Percentiles rank a stretch among this genome's conserved stretches.
Evolutionary conservation across 129 eudicot species (phyloP).

Genomic region (Saussurea involucrata): DNA sequence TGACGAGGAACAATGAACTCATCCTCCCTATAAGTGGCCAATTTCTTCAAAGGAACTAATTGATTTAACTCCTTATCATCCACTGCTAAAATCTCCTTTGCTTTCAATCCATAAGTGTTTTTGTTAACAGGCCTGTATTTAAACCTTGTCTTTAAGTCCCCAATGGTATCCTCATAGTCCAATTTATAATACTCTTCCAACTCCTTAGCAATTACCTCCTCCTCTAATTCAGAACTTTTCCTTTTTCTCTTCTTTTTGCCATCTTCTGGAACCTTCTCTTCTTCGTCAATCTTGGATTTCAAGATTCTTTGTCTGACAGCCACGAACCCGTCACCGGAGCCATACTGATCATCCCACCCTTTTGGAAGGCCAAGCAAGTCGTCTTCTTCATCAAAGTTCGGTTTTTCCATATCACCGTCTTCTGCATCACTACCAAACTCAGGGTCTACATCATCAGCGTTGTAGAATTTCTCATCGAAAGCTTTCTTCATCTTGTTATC

Average conservation of each 20-base stretch:
- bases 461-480: conserved; percentile 62
- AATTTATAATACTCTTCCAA: conserved; percentile 75
- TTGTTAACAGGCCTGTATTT: conserved; percentile 68
- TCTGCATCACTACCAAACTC: conserved; percentile 65
- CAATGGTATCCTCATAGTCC: conserved; percentile 84
- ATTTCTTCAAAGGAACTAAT: conserved; percentile 66
- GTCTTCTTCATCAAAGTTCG: conserved; percentile 80
- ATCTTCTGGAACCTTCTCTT: conserved; percentile 22
- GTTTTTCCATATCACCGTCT: conserved; percentile 55
- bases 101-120: conserved; percentile 49
- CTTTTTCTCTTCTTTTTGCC: conserved; percentile 57
- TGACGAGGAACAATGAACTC: conserved; percentile 70
- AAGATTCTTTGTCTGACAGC: conserved; percentile 41
- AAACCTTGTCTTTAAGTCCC: conserved; percentile 76
- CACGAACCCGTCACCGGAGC: conserved; percentile 42
- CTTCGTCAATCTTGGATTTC: conserved; percentile 34
- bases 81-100: conserved; percentile 47
- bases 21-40: conserved; percentile 80
- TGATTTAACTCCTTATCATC: conserved; percentile 91
- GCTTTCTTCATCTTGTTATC: conserved; percentile 79
- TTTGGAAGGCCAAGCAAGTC: conserved; percentile 74
- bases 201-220: conserved; percentile 48
- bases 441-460: conserved; percentile 72
- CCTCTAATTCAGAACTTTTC: conserved; percentile 37
- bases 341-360: conserved; percentile 62